A percentile compares a stretch with the other conserved stretches of the same genome.
Evolutionary conservation across 2,329 filamentous ascomycete species (phyloP).

Genomic region (Ascochyta lentis): DNA sequence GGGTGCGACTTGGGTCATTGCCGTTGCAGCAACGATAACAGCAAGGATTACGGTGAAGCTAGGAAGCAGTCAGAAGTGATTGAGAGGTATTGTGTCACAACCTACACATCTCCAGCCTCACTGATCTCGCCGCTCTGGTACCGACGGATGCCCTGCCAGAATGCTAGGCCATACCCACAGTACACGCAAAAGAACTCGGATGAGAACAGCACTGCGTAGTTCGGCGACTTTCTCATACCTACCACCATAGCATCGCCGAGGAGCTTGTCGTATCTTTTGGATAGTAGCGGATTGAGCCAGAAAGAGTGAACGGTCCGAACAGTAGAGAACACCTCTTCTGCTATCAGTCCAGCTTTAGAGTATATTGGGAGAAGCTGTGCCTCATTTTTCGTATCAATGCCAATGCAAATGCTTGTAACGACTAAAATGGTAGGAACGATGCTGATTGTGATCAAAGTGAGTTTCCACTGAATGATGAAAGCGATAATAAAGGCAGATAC

Average conservation of each 20-base stretch:
- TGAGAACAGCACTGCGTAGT: constrained; percentile 53
- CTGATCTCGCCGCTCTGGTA: constrained; percentile 61
- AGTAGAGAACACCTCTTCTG: constrained; percentile 59
- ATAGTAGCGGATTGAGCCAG: constrained; percentile 54
- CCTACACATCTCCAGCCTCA: constrained; percentile 45
- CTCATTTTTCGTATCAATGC: constrained; percentile 48
- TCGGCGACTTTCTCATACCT: constrained; percentile 54
- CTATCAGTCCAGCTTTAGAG: constrained; percentile 54
- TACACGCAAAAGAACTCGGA: constrained; percentile 53
- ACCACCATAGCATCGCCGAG: constrained; percentile 53
- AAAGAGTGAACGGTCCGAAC: constrained; percentile 58
- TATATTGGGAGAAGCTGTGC: constrained; percentile 50
- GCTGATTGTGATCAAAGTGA: constrained; percentile 75
- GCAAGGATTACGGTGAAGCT: constrained; percentile 43
- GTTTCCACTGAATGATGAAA: constrained; percentile 90
- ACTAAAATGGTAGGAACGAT: constrained; percentile 56
- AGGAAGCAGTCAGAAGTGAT: not conserved
- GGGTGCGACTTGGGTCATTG: constrained; percentile 85
- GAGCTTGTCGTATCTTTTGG: constrained; percentile 52
- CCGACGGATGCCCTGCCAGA: constrained; percentile 62
- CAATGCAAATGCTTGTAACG: constrained; percentile 39
- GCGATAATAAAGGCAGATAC: constrained; percentile 86
- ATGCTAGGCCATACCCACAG: constrained; percentile 56
- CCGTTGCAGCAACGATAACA: constrained; percentile 57
- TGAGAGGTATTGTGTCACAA: not conserved